Conservation (phyloP, 2,329 filamentous ascomycete genomes). For the Hypoxylon sp. region DNA sequence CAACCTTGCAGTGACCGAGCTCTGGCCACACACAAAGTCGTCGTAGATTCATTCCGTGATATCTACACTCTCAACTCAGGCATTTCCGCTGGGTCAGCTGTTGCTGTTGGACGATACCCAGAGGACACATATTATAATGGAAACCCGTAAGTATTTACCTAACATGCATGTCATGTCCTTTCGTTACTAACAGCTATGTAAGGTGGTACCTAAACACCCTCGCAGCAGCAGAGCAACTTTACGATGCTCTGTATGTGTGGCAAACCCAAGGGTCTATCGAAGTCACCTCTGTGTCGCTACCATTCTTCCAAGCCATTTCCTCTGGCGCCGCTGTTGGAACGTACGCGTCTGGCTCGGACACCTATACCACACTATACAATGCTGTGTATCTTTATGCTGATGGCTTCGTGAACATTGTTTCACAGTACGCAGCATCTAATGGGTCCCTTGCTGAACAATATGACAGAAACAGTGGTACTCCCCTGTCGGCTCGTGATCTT, state of each 20-base stretch:
- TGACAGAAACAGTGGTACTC: slow-evolving; percentile 65
- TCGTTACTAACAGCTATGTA: slow-evolving; percentile 36
- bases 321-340: slow-evolving; percentile 72
- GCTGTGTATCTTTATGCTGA: slow-evolving; percentile 73
- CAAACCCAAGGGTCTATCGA: slow-evolving; percentile 73
- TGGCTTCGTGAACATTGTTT: slow-evolving; percentile 73
- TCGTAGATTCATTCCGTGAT: slow-evolving; percentile 81
- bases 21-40: slow-evolving; percentile 81
- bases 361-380: slow-evolving; percentile 69
- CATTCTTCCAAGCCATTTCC: slow-evolving; percentile 79
- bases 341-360: slow-evolving; percentile 65
- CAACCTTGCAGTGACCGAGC: slow-evolving; percentile 81
- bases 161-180: not conserved
- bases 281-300: slow-evolving; percentile 74
- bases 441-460: slow-evolving; percentile 80
- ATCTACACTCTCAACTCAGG: slow-evolving; percentile 79
- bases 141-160: slow-evolving; percentile 68
- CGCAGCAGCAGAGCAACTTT: slow-evolving; percentile 84
- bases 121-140: slow-evolving; percentile 83
- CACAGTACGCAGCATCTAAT: slow-evolving; percentile 72
- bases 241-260: slow-evolving; percentile 82
- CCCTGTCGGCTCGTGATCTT: slow-evolving; percentile 74
- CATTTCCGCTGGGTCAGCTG: slow-evolving; percentile 70
- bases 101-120: slow-evolving; percentile 76
- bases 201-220: slow-evolving; percentile 83